phyloP scores from a whole-genome alignment of 345 rosid species.

The Salix viminalis region DNA sequence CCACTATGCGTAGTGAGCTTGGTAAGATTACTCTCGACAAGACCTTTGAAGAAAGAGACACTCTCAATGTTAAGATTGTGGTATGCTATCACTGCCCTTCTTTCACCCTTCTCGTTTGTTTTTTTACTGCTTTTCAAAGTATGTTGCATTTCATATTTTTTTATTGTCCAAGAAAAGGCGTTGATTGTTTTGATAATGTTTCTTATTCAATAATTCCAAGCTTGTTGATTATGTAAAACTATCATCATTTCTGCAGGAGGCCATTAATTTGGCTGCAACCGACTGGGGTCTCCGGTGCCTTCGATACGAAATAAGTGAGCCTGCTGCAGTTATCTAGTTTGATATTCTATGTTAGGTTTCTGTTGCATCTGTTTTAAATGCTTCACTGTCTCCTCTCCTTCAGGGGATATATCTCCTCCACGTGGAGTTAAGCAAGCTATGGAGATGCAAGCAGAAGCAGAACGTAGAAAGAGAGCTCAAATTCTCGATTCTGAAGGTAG shows the following conservation, averaged over 20 bases:
- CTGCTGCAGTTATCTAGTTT: constrained; percentile 19
- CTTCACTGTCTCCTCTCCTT: constrained; percentile 9
- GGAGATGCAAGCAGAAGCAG: constrained; percentile 99
- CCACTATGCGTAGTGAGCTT: constrained; percentile 95
- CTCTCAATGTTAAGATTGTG: constrained; percentile 89
- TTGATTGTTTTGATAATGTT: background rate
- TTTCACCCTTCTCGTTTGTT: background rate
- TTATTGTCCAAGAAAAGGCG: background rate
- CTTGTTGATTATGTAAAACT: background rate
- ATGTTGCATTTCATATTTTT: too few species aligned
- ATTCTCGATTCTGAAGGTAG: constrained; percentile 83
- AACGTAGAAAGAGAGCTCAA: constrained; percentile 88
- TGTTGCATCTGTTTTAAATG: background rate
- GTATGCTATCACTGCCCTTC: constrained; percentile 36
- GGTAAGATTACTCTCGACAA: constrained; percentile 96
- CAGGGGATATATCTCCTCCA: constrained; percentile 98
- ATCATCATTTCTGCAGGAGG: constrained; percentile 45
- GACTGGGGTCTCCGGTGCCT: constrained; percentile 95
- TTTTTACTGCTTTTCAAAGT: background rate
- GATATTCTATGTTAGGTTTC: background rate
- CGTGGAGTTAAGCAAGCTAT: constrained; percentile 85
- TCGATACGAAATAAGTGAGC: constrained; percentile 93
- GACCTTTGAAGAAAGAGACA: constrained; percentile 93
- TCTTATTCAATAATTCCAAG: background rate
- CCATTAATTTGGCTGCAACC: constrained; percentile 85